Evolutionary conservation across 139 green algal species (phyloP), one percentile per base, ranked within the genome.

Genomic region (Volvox reticuliferus): DNA sequence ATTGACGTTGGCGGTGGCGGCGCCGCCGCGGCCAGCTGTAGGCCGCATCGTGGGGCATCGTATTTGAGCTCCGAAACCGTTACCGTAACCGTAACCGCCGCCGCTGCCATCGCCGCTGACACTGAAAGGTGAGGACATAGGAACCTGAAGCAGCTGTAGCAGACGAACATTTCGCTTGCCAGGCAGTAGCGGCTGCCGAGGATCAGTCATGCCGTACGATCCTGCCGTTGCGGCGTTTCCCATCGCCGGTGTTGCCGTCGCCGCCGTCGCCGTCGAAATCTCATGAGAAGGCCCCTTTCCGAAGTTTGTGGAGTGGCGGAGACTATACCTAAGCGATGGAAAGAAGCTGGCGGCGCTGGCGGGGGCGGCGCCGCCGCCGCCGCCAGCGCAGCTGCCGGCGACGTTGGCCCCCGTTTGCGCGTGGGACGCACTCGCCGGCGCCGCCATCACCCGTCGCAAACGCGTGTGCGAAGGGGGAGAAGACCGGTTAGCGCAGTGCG

Each of bases 141-240:
- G 63, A 32, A 87, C 81, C 81, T 87, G 81, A 32, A 87, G 61
- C 61, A 87, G 62, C 81, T 87, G 81, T 32, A 61, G 81, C 55
- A 87, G 62, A 32, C 81, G 81, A 18, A 76, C 30, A n/a, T 87
- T 87, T 32, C 81, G 30, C 32, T 87, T 87, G 55, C 81, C 81
- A 1, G 33, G 30, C 0, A 63, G 62, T 24, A 87, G 81, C 62
- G 81, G 81, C 62, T 87, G 81, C 32, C 32, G 81, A 32, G 50
- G 55, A 26, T 71, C 44, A 26, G 44, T 35, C 17, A 84, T 33
- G 77, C 35, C 37, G 37, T 85, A 67, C 36, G 5, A 33, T 33
- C 44, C 5, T 55, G 77, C 33, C 73, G 73, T 18, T 36, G 73
- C 19, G 73, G 26, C 33, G 21, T 32, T 33, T 2, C 17, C 33